A percentile compares a stretch with the other conserved stretches of the same genome.
Evolutionary conservation across 495 filamentous ascomycete species (phyloP).

Genomic region (Penicillium paxilli): DNA sequence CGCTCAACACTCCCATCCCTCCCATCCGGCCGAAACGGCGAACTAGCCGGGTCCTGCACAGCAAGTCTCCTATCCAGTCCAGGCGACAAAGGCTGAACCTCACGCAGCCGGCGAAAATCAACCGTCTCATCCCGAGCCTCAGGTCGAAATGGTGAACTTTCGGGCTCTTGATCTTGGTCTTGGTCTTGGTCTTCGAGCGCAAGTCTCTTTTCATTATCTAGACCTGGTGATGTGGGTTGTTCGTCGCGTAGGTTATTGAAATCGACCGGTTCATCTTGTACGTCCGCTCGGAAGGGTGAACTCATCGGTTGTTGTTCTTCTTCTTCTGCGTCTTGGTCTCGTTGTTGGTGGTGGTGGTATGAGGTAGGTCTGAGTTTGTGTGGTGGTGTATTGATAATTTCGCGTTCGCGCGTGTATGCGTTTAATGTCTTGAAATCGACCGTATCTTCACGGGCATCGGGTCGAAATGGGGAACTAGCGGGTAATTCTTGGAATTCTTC

Average conservation of each 20-base stretch:
- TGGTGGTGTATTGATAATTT: too few relatives aligned
- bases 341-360: too few relatives aligned
- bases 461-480: slow-evolving; percentile 42
- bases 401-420: too few relatives aligned
- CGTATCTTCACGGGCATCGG: slow-evolving; percentile 38
- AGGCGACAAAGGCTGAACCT: slow-evolving; percentile 12
- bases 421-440: slow-evolving; percentile 37
- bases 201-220: too few relatives aligned
- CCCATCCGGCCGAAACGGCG: slow-evolving; percentile 31
- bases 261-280: slow-evolving; percentile 40
- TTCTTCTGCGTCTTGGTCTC: background rate
- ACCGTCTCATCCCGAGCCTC: slow-evolving; percentile 32
- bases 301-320: slow-evolving; percentile 16
- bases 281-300: slow-evolving; percentile 41
- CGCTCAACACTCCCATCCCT: too few relatives aligned
- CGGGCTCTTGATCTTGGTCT: slow-evolving; percentile 36
- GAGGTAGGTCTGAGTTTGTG: too few relatives aligned
- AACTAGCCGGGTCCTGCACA: slow-evolving; percentile 23
- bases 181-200: too few relatives aligned
- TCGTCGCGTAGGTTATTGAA: background rate
- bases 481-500: background rate
- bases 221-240: too few relatives aligned
- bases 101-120: slow-evolving; percentile 25
- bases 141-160: slow-evolving; percentile 32
- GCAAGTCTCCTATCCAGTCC: slow-evolving; percentile 17